These are phyloP conservation scores for Gossypium mustelinum DNA, from an alignment of 345 rosid species.

Conservation along the genomic window DNA sequence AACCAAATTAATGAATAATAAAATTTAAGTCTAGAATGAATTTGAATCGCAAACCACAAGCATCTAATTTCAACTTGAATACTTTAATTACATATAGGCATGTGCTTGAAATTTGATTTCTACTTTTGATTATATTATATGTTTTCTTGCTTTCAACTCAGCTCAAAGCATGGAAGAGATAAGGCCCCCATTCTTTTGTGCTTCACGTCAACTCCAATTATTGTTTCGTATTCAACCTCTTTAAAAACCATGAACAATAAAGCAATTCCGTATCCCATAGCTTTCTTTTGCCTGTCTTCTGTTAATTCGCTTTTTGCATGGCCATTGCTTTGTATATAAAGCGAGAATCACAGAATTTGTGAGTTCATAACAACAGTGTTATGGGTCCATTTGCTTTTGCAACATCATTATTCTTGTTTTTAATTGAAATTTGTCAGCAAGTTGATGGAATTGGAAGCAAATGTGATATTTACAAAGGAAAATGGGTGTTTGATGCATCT, in stretches of 20 bases:
- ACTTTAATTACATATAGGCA: neutral
- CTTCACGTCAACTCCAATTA: neutral
- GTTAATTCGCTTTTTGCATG: too few relatives aligned
- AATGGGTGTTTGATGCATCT: constrained; percentile 40
- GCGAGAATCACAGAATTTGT: too few relatives aligned
- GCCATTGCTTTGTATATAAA: neutral
- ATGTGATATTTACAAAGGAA: constrained; percentile 38
- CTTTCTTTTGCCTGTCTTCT: neutral
- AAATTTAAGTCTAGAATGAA: too few relatives aligned
- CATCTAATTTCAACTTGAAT: neutral
- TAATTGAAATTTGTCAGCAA: neutral
- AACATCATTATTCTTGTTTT: neutral
- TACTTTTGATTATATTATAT: neutral
- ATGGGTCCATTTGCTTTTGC: constrained; percentile 1
- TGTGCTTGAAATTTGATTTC: neutral
- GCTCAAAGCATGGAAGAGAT: neutral
- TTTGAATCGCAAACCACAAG: too few relatives aligned
- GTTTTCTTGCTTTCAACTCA: neutral
- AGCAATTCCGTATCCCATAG: neutral
- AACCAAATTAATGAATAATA: too few relatives aligned
- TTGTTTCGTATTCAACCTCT: neutral
- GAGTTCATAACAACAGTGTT: too few relatives aligned
- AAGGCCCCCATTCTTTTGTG: neutral
- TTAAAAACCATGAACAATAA: neutral
- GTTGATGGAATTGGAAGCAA: neutral